Conservation (phyloP, 768 basidiomycete genomes). For the Leccinum disarticulatum region DNA sequence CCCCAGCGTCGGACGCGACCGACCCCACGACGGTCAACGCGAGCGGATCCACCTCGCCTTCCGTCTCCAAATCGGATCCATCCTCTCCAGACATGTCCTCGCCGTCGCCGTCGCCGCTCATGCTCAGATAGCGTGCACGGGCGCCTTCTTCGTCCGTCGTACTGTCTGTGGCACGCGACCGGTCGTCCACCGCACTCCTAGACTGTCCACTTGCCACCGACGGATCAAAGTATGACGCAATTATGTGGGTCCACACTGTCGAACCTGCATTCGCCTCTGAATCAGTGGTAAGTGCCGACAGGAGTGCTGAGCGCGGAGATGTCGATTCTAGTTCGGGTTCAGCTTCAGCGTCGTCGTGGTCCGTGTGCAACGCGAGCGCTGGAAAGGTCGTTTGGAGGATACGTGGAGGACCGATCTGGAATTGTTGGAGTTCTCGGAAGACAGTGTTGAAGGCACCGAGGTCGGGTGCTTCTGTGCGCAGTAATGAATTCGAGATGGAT, state of each 20-base stretch:
- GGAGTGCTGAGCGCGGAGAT: constrained; percentile 29
- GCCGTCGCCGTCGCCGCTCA: background rate
- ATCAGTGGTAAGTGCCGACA: constrained; percentile 27
- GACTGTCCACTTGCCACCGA: constrained; percentile 30
- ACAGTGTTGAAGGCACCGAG: constrained; percentile 71
- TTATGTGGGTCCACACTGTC: constrained; percentile 65
- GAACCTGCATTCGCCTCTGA: constrained; percentile 49
- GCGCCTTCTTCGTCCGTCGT: constrained; percentile 18
- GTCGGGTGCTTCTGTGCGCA: constrained; percentile 57
- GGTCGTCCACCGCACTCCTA: constrained; percentile 25
- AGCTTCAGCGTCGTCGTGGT: constrained; percentile 19
- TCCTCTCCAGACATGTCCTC: constrained; percentile 15
- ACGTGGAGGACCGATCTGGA: constrained; percentile 46
- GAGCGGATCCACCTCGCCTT: constrained; percentile 34
- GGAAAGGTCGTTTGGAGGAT: constrained; percentile 22
- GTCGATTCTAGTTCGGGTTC: constrained; percentile 25
- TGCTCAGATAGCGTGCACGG: background rate
- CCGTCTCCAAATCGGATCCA: constrained; percentile 37
- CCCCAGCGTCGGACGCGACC: constrained; percentile 17
- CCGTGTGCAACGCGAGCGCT: constrained; percentile 6
- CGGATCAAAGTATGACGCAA: constrained; percentile 55
- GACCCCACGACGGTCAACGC: constrained; percentile 30
- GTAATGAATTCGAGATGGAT: background rate
- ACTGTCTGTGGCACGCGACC: constrained; percentile 27
- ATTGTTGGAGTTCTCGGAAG: constrained; percentile 61